These are phyloP conservation scores for Trametes elegans DNA, from an alignment of 768 basidiomycete species.

Conservation along the genomic window DNA sequence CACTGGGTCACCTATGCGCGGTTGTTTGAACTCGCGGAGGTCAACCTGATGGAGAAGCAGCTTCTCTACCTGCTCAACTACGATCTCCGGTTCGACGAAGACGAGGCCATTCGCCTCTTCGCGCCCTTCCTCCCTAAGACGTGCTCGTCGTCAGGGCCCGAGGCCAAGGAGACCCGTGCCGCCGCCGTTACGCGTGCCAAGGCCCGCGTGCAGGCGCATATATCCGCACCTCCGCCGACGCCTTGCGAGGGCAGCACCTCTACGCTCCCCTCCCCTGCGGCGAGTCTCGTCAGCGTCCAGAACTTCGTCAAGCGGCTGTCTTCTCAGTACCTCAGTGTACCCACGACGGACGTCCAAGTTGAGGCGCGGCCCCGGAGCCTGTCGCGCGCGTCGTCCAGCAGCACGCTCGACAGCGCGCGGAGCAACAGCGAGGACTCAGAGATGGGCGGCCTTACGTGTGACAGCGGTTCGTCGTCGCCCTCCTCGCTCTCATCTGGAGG, in stretches of 20 bases:
- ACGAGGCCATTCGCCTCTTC: slow-evolving; percentile 67
- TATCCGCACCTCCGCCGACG: slow-evolving; percentile 41
- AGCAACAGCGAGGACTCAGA: slow-evolving; percentile 50
- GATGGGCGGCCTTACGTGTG: slow-evolving; percentile 52
- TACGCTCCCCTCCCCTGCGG: slow-evolving; percentile 31
- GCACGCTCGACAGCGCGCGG: slow-evolving; percentile 45
- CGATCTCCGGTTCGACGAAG: slow-evolving; percentile 87
- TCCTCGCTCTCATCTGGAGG: slow-evolving; percentile 24
- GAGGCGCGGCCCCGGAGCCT: slow-evolving; percentile 23
- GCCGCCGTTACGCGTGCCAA: slow-evolving; percentile 55
- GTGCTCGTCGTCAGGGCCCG: slow-evolving; percentile 19
- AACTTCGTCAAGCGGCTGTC: slow-evolving; percentile 60
- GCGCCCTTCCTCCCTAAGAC: slow-evolving; percentile 55
- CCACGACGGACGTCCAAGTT: slow-evolving; percentile 16
- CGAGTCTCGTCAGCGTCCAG: slow-evolving; percentile 53
- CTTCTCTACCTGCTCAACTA: slow-evolving; percentile 90
- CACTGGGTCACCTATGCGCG: slow-evolving; percentile 85
- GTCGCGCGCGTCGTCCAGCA: slow-evolving; percentile 31
- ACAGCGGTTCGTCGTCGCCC: slow-evolving; percentile 28
- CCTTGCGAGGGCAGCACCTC: slow-evolving; percentile 33
- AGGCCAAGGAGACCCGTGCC: slow-evolving; percentile 44
- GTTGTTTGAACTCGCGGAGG: slow-evolving; percentile 73
- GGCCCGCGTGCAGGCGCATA: slow-evolving; percentile 52
- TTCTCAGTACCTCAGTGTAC: slow-evolving; percentile 34
- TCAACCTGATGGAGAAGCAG: slow-evolving; percentile 98